phyloP scores from a whole-genome alignment of 352 stramenopile genomes.

The Globisporangium echinulatum region DNA sequence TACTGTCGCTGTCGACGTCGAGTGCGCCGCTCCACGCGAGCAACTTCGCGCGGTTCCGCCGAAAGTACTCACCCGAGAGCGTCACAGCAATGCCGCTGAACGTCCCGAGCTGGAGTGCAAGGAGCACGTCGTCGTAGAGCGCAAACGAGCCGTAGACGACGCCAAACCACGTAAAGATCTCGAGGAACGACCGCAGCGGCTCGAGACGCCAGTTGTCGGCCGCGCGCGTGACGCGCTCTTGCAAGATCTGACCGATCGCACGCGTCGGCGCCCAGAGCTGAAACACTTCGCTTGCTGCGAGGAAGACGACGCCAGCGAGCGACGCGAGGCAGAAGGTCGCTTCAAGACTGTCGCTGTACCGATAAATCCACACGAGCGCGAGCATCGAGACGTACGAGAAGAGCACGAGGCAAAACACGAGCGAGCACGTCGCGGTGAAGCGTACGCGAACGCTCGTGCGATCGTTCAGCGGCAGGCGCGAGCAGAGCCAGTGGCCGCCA shows the following conservation, averaged over 20 bases:
- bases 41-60: conserved; percentile 47
- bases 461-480: conserved; percentile 49
- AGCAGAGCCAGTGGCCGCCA: conserved; percentile 62
- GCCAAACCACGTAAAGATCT: conserved; percentile 78
- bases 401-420: conserved; percentile 69
- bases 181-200: conserved; percentile 73
- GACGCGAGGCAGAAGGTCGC: conserved; percentile 77
- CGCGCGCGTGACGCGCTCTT: conserved; percentile 69
- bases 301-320: conserved; percentile 71
- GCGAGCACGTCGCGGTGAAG: conserved; percentile 63
- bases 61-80: conserved; percentile 72
- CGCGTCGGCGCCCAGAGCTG: conserved; percentile 78
- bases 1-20: background rate
- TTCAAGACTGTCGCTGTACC: conserved; percentile 82
- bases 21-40: conserved; percentile 34
- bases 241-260: conserved; percentile 62
- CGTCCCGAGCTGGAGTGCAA: conserved; percentile 74
- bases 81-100: conserved; percentile 80
- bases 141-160: conserved; percentile 76
- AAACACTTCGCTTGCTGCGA: conserved; percentile 75
- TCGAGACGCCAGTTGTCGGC: conserved; percentile 72
- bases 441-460: conserved; percentile 43
- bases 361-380: conserved; percentile 74
- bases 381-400: conserved; percentile 67
- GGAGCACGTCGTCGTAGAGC: conserved; percentile 73